Evolutionary conservation across 805 yeast genomes (phyloP).

Genomic region (Lipomyces mesembrius): DNA sequence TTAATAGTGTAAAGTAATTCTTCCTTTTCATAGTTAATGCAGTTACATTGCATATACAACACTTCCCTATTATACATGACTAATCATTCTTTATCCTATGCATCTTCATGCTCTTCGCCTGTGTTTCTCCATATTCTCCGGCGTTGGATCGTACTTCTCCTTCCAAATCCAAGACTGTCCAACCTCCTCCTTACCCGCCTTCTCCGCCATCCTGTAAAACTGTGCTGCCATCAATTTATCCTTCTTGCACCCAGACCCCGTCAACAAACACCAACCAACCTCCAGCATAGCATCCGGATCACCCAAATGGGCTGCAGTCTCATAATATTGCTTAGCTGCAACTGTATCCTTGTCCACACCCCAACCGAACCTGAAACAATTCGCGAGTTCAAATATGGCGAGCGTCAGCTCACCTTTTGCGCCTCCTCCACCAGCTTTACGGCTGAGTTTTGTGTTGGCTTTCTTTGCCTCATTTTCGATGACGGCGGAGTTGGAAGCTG

Average conservation of each 20-base stretch:
- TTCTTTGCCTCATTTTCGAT: constrained; percentile 29
- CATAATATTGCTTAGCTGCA: constrained; percentile 42
- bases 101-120: background rate
- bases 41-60: background rate
- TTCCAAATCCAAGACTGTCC: constrained; percentile 48
- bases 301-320: constrained; percentile 44
- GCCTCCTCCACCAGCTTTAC: constrained; percentile 30
- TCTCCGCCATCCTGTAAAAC: constrained; percentile 43
- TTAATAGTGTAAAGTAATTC: background rate
- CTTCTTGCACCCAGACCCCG: constrained; percentile 43
- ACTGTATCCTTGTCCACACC: constrained; percentile 41
- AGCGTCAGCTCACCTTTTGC: constrained; percentile 40
- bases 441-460: constrained; percentile 20
- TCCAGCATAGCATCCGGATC: constrained; percentile 45
- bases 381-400: constrained; percentile 44
- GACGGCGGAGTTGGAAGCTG: constrained; percentile 40
- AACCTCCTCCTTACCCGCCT: constrained; percentile 42
- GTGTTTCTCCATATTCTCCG: constrained; percentile 18
- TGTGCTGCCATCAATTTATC: constrained; percentile 46
- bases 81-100: background rate
- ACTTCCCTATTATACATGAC: background rate
- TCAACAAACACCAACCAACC: constrained; percentile 40
- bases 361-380: constrained; percentile 45
- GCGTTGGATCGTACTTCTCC: constrained; percentile 39
- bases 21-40: background rate